Conservation (phyloP, 2,329 filamentous ascomycete species). For the Fusarium mexicanum region DNA sequence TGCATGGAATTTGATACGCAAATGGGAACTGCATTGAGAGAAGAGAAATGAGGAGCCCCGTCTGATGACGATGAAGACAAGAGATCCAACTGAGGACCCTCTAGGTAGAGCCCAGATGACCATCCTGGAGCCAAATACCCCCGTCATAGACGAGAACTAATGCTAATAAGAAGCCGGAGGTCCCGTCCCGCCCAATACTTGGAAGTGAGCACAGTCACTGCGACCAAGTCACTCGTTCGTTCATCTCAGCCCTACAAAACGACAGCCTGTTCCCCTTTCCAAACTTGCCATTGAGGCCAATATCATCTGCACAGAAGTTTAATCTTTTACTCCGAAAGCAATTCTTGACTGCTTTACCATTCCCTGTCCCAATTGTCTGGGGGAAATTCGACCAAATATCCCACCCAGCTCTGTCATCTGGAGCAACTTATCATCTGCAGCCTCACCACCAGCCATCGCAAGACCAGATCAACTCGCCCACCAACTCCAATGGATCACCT, state of each 20-base stretch:
- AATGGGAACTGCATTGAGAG: slow-evolving; percentile 18
- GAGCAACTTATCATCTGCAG: neutral
- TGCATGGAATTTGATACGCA: slow-evolving; percentile 20
- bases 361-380: neutral
- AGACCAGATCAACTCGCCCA: neutral
- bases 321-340: neutral
- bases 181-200: slow-evolving; percentile 36
- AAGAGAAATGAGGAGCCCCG: slow-evolving; percentile 37
- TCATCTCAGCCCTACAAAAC: slow-evolving; percentile 40
- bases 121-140: slow-evolving; percentile 9
- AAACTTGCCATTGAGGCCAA: neutral
- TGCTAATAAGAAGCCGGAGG: slow-evolving; percentile 37
- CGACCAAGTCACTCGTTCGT: slow-evolving; percentile 7
- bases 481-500: slow-evolving; percentile 4
- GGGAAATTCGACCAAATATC: neutral
- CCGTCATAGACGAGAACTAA: slow-evolving; percentile 14
- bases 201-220: slow-evolving; percentile 9
- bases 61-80: slow-evolving; percentile 20
- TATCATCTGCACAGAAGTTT: neutral
- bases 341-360: neutral
- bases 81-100: slow-evolving; percentile 5
- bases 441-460: neutral
- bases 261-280: neutral
- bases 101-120: slow-evolving; percentile 3
- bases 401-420: neutral